These are phyloP conservation scores for Cephaloascus albidus DNA, from an alignment of 805 yeast species.

Conservation along the genomic window DNA sequence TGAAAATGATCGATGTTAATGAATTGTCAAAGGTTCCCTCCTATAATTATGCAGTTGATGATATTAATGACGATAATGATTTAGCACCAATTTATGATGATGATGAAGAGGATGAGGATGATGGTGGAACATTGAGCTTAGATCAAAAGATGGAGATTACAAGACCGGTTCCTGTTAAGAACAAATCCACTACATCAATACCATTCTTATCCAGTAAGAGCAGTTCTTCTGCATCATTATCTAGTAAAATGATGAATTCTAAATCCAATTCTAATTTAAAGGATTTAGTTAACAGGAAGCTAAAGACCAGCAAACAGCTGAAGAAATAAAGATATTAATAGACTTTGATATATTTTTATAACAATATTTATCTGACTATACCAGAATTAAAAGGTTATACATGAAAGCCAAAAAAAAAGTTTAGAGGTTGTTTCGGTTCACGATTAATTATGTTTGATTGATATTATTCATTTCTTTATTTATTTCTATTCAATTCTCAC, in stretches of 20 bases:
- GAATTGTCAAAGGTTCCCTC: conserved; percentile 24
- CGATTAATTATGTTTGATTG: not conserved
- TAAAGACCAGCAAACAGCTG: not conserved
- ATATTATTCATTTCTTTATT: no score
- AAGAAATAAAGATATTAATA: no score
- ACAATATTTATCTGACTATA: no score
- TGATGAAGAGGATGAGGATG: not conserved
- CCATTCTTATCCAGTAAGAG: not conserved
- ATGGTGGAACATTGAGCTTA: not conserved
- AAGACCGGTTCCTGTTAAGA: not conserved
- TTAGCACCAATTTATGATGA: conserved; percentile 12
- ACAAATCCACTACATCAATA: not conserved
- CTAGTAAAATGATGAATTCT: not conserved
- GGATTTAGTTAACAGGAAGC: not conserved
- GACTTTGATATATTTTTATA: no score
- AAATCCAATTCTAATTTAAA: not conserved
- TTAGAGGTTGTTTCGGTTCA: no score
- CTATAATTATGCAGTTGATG: conserved; percentile 28
- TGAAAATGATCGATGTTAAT: conserved; percentile 12
- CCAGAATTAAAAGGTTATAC: no score
- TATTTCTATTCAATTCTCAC: not conserved
- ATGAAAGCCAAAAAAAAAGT: no score
- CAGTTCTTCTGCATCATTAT: not conserved
- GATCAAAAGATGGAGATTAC: no score
- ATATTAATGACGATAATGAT: conserved; percentile 15